A percentile compares a stretch with the other conserved stretches of the same genome.
These are phyloP conservation scores for Trichocladium uniseriatum DNA, from an alignment of 495 filamentous ascomycete species.

Conservation along the genomic window DNA sequence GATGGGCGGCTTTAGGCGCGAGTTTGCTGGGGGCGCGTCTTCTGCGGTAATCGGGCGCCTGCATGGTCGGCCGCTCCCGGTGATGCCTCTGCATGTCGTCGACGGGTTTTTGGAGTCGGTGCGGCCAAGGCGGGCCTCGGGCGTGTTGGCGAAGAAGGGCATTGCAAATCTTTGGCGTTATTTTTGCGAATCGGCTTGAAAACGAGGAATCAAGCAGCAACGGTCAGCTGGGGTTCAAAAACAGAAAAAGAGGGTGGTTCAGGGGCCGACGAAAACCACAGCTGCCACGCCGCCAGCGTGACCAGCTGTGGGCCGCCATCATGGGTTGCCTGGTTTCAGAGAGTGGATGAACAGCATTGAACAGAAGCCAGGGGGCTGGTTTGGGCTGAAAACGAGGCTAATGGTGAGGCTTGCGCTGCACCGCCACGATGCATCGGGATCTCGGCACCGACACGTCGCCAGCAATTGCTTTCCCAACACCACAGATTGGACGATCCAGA, in stretches of 20 bases:
- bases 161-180: slow-evolving; percentile 35
- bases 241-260: neutral
- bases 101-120: slow-evolving; percentile 75
- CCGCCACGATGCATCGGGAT: slow-evolving; percentile 4
- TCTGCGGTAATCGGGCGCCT: slow-evolving; percentile 50
- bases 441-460: slow-evolving; percentile 1
- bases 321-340: slow-evolving; percentile 11
- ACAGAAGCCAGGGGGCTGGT: slow-evolving; percentile 9
- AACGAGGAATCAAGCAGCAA: too few species aligned
- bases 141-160: slow-evolving; percentile 73
- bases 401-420: neutral
- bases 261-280: neutral
- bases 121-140: slow-evolving; percentile 67
- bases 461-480: too few species aligned
- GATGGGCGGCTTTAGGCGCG: slow-evolving; percentile 30
- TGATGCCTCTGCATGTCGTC: slow-evolving; percentile 83
- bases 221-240: too few species aligned
- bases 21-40: slow-evolving; percentile 21
- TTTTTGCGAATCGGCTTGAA: too few species aligned
- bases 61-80: slow-evolving; percentile 66
- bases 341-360: slow-evolving; percentile 7
- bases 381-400: neutral
- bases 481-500: too few species aligned
- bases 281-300: slow-evolving; percentile 1
- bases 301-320: slow-evolving; percentile 13